phyloP scores from a whole-genome alignment of 176 grass and related monocot genomes.

The Bothriochloa decipiens region DNA sequence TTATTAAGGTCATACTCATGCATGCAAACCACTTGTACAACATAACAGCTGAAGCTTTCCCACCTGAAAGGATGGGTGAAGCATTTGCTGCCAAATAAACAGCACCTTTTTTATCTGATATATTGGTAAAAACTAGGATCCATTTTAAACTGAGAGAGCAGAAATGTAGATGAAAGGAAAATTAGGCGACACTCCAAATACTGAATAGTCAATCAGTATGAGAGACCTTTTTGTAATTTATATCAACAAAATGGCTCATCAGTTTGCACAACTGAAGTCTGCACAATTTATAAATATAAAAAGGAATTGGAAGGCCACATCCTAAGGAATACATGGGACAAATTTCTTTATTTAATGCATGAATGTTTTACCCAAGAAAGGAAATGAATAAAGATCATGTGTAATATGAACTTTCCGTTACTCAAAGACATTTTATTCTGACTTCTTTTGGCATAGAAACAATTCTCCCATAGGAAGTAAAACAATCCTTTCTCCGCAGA shows the following conservation, averaged over 20 bases:
- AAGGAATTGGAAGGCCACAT: background rate
- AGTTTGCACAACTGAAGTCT: background rate
- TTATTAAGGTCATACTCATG: background rate
- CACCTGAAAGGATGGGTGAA: background rate
- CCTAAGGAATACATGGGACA: background rate
- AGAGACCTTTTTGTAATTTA: background rate
- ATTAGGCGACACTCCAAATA: background rate
- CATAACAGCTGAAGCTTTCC: background rate
- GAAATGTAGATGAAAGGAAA: background rate
- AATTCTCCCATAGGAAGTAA: background rate
- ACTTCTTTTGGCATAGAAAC: conserved; percentile 11
- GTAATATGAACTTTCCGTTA: background rate
- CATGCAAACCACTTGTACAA: conserved; percentile 3
- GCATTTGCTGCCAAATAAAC: conserved; percentile 5
- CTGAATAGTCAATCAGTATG: background rate
- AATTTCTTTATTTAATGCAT: background rate
- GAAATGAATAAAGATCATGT: background rate
- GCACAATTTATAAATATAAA: background rate
- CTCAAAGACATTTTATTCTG: background rate
- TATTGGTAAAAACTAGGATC: background rate
- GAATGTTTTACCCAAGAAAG: background rate
- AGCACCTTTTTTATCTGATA: background rate
- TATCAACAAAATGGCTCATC: background rate
- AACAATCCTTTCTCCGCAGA: conserved; percentile 3
- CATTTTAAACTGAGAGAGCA: background rate